Evolutionary conservation across 805 yeast genomes (phyloP), one percentile per base, ranked within the genome.

Genomic region (Pichia thaimueangensis): DNA sequence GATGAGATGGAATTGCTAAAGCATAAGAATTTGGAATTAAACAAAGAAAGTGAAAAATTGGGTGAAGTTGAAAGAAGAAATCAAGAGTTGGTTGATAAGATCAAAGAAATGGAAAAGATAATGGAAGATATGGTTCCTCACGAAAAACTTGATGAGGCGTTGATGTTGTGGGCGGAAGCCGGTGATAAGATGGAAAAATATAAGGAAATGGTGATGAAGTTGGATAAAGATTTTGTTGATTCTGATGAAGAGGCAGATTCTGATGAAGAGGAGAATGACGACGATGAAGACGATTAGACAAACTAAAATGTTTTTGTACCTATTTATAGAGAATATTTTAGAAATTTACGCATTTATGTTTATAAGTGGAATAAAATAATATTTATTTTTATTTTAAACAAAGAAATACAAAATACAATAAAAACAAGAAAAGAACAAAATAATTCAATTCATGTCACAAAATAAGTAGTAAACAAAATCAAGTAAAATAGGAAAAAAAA

Each of bases 131-230:
- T 38, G 42, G 33, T 34, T 20, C 36, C 46, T 11, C 46, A 44
- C 4, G 22, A 28, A 16, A 42, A 46, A 19, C 22, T 46, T 6
- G 52, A 48, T 34, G 47, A 48, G 10, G 46, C 48, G 6, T 39
- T 48, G 20, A 39, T 39, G 21, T 27, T 48, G 10, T 48, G 51
- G 51, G 28, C 45, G 9, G 36, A 33, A 3, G 49, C 42, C 4
- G 41, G 39, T 5, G 51, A 48, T 8, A 42, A 42, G 19, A 44
- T 36, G n/a, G 49, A 46, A 11, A 33, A 31, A 10, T 48, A 46
- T 25, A 35, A 38, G 15, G 17, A 42, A 16, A 34, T 33, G 15
- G 17, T 48, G 20, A 9, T 34, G 10, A 44, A 40, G 2, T 13
- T 42, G 27, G 45, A 43, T 20, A 24, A 39, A n/a, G 47, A 39